These are phyloP conservation scores for Hemerocallis citrina DNA, from an alignment of 106 monocot genomes.

Conservation along the genomic window DNA sequence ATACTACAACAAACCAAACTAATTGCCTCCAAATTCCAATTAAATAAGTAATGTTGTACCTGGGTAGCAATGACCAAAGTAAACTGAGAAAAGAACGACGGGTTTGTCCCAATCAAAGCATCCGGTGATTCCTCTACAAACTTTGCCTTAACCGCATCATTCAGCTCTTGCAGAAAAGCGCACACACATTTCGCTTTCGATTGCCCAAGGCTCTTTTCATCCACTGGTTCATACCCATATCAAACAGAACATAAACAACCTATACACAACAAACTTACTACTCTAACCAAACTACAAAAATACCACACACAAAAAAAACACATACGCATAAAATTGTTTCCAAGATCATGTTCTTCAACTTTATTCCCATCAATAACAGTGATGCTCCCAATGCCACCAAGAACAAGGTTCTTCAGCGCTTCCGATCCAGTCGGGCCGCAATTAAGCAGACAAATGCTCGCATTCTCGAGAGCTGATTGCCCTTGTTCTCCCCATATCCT, in stretches of 20 bases:
- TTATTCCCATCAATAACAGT: constrained; percentile 86
- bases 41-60: too few relatives aligned
- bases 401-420: constrained; percentile 92
- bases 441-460: constrained; percentile 83
- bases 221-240: constrained; percentile 58
- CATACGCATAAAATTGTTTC: constrained; percentile 91
- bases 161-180: constrained; percentile 89
- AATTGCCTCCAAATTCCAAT: too few relatives aligned
- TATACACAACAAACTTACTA: neutral
- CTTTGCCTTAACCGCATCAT: constrained; percentile 97
- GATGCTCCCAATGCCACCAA: constrained; percentile 89
- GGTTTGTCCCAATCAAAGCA: constrained; percentile 68
- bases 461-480: constrained; percentile 78
- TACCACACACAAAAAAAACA: constrained; percentile 13
- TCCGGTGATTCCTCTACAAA: constrained; percentile 88
- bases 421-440: constrained; percentile 97
- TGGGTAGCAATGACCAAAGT: constrained; percentile 90
- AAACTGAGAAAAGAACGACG: constrained; percentile 82
- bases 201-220: constrained; percentile 62
- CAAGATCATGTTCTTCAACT: constrained; percentile 73
- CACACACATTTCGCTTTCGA: constrained; percentile 93
- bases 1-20: neutral
- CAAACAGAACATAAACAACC: constrained; percentile 1
- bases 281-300: neutral
- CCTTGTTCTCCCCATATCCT: constrained; percentile 99